Conservation (phyloP, 371 early-diverging fungal species). For the Ordospora pajunii region DNA sequence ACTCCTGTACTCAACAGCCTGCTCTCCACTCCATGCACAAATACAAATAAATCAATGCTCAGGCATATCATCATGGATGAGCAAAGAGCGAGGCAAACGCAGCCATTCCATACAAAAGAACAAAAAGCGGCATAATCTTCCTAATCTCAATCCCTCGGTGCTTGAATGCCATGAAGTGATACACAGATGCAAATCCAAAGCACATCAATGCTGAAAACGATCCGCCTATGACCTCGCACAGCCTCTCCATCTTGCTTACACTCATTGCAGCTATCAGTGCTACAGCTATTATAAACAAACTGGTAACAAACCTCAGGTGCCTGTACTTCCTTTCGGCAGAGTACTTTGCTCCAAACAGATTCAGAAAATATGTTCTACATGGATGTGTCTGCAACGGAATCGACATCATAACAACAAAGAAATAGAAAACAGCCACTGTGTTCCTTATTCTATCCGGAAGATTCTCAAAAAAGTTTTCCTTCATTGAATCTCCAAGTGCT, state of each 20-base stretch:
- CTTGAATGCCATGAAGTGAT: conserved; percentile 12
- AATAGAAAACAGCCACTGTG: conserved; percentile 10
- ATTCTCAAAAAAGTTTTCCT: conserved; percentile 3
- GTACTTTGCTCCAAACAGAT: background rate
- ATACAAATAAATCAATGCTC: no score
- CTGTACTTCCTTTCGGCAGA: background rate
- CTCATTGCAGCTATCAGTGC: background rate
- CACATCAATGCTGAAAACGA: conserved; percentile 31
- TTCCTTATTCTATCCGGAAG: background rate
- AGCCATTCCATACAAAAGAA: background rate
- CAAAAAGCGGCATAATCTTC: background rate
- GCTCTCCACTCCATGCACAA: no score
- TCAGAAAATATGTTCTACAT: conserved; percentile 1
- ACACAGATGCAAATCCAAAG: conserved; percentile 33
- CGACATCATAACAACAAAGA: conserved; percentile 12
- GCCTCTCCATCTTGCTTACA: background rate
- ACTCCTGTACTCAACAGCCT: no score
- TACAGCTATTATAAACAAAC: background rate
- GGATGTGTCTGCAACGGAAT: conserved; percentile 41
- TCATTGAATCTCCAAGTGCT: background rate
- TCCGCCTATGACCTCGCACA: conserved; percentile 16
- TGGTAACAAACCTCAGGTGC: background rate
- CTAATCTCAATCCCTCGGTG: background rate
- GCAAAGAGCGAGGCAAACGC: background rate
- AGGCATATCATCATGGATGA: background rate